Evolutionary conservation across 2,329 filamentous ascomycete species (phyloP).

Genomic region (Knoxdaviesia proteae): DNA sequence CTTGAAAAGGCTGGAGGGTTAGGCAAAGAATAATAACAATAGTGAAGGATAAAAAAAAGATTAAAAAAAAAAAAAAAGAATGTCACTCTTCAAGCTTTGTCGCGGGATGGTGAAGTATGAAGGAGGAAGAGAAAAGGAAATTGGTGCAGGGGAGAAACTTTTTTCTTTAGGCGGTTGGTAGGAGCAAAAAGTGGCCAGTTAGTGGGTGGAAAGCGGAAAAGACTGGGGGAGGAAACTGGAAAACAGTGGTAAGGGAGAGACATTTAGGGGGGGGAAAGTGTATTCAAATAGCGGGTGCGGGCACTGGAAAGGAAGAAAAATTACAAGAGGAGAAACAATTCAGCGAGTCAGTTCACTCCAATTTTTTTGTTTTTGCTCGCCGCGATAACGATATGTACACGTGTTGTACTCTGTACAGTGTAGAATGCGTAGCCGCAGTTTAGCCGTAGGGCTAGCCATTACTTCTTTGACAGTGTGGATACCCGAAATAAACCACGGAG

Average conservation of each 20-base stretch:
- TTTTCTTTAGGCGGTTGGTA: slow-evolving; percentile 2
- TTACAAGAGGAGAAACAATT: no score
- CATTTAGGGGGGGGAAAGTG: slow-evolving; percentile 4
- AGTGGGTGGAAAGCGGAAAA: slow-evolving; percentile 5
- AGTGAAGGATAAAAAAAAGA: neutral
- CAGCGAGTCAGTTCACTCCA: no score
- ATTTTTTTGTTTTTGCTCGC: no score
- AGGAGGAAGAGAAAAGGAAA: slow-evolving; percentile 4
- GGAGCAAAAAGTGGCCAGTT: slow-evolving; percentile 5
- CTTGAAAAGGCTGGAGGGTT: neutral
- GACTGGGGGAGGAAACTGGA: slow-evolving; percentile 7
- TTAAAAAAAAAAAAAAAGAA: slow-evolving; percentile 1
- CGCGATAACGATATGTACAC: no score
- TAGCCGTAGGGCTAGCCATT: no score
- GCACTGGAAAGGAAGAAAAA: no score
- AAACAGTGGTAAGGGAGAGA: slow-evolving; percentile 16
- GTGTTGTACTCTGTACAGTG: no score
- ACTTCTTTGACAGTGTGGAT: no score
- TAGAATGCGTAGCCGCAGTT: no score
- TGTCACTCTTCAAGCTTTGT: neutral
- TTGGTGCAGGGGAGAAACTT: slow-evolving; percentile 2
- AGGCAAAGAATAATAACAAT: neutral
- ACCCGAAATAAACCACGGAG: no score
- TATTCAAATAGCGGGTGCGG: neutral
- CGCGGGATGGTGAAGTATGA: neutral